Evolutionary conservation across 805 yeast species (phyloP).

Genomic region (Schwanniomyces polymorphus): DNA sequence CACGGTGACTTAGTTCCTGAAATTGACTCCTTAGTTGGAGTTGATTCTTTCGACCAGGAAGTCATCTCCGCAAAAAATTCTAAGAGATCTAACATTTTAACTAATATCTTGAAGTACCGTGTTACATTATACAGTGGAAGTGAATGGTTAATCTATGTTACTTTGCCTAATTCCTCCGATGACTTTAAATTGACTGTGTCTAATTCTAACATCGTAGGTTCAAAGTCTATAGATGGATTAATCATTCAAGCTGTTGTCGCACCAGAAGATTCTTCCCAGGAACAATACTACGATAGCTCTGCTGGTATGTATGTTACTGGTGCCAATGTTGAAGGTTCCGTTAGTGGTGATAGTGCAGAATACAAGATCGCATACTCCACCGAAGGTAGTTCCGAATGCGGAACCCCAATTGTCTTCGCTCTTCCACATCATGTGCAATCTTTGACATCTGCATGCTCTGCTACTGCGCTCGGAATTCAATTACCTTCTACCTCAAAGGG

Average conservation of each 20-base stretch:
- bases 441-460: slow-evolving; percentile 24
- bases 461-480: slow-evolving; percentile 39
- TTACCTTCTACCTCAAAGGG: slow-evolving; percentile 54
- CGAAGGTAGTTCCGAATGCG: slow-evolving; percentile 48
- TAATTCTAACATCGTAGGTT: slow-evolving; percentile 44
- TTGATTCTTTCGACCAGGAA: slow-evolving; percentile 22
- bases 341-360: slow-evolving; percentile 44
- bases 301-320: slow-evolving; percentile 68
- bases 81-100: slow-evolving; percentile 11
- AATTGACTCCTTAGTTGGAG: slow-evolving; percentile 25
- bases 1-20: slow-evolving; percentile 51
- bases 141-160: slow-evolving; percentile 73
- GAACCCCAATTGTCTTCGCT: slow-evolving; percentile 48
- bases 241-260: slow-evolving; percentile 39
- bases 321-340: slow-evolving; percentile 49
- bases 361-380: slow-evolving; percentile 52
- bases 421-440: slow-evolving; percentile 53
- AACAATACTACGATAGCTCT: slow-evolving; percentile 54
- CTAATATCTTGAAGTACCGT: slow-evolving; percentile 52
- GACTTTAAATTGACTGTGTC: slow-evolving; percentile 26
- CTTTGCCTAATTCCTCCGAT: slow-evolving; percentile 37
- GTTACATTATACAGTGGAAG: slow-evolving; percentile 54
- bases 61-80: slow-evolving; percentile 18
- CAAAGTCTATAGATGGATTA: slow-evolving; percentile 46
- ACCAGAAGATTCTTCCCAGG: slow-evolving; percentile 26